Conservation (phyloP, 805 yeast species). For the Starmerella apicola region DNA sequence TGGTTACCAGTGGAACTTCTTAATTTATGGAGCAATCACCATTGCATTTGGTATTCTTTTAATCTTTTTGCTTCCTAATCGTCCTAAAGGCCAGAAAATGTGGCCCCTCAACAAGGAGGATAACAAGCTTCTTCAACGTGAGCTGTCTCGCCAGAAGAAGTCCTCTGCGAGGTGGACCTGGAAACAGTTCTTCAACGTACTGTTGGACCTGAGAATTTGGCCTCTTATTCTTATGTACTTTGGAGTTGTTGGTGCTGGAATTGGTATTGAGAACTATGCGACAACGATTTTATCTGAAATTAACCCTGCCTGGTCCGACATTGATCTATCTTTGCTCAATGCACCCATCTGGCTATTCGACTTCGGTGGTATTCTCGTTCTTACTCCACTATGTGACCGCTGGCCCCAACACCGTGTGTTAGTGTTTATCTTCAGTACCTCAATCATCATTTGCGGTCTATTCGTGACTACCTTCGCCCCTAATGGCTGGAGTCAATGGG, state of each 20-base stretch:
- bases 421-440: conserved; percentile 49
- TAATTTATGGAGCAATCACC: conserved; percentile 64
- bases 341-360: conserved; percentile 91
- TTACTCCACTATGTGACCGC: conserved; percentile 73
- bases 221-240: conserved; percentile 78
- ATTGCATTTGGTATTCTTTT: conserved; percentile 49
- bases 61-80: conserved; percentile 78
- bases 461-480: conserved; percentile 64
- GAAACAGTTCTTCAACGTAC: conserved; percentile 42
- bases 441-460: conserved; percentile 62
- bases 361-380: conserved; percentile 53
- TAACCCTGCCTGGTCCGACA: conserved; percentile 50
- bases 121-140: conserved; percentile 42
- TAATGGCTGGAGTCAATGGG: conserved; percentile 65
- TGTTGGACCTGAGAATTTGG: conserved; percentile 60
- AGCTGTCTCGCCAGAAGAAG: conserved; percentile 43
- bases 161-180: conserved; percentile 41
- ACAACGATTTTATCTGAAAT: conserved; percentile 57
- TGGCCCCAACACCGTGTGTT: conserved; percentile 46
- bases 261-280: conserved; percentile 74
- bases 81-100: conserved; percentile 35
- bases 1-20: conserved; percentile 82
- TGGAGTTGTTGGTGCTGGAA: conserved; percentile 88
- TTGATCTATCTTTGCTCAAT: conserved; percentile 58
- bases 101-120: conserved; percentile 39